Evolutionary conservation across 1,284 basidiomycete genomes (phyloP).

Genomic region (Fomitopsis palustris): DNA sequence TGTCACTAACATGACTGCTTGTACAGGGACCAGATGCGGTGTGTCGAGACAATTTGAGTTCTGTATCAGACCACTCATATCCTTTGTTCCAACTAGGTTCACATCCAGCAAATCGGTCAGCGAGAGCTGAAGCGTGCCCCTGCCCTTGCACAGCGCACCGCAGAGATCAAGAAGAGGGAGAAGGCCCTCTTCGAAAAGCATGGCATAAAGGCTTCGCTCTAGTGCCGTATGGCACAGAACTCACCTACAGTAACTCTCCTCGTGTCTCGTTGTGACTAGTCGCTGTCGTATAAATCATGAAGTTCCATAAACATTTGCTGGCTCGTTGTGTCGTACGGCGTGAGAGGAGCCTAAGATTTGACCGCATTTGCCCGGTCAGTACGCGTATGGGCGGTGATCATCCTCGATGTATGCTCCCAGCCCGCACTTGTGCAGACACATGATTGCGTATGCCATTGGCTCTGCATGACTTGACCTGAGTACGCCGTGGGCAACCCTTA

Average conservation of each 20-base stretch:
- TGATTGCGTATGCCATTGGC: no score
- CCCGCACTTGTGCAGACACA: no score
- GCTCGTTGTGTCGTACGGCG: no score
- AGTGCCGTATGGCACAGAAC: slow-evolving; percentile 4
- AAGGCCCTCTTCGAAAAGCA: slow-evolving; percentile 52
- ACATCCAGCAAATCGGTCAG: slow-evolving; percentile 92
- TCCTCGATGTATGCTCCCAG: no score
- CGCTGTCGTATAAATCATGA: not conserved
- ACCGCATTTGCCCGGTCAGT: no score
- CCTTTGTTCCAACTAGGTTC: slow-evolving; percentile 52
- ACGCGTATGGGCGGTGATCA: no score
- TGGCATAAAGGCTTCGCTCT: slow-evolving; percentile 56
- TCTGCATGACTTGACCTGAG: no score
- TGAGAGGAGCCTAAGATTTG: no score
- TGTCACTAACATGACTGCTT: not conserved
- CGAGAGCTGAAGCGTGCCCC: slow-evolving; percentile 75
- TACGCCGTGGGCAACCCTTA: no score
- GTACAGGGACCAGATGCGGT: slow-evolving; percentile 83
- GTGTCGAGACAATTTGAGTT: slow-evolving; percentile 3
- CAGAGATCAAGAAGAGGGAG: slow-evolving; percentile 58
- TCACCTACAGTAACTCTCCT: not conserved
- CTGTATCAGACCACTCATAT: slow-evolving; percentile 8
- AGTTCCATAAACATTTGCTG: no score
- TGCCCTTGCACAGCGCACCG: slow-evolving; percentile 47
- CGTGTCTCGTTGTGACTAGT: not conserved